Percentiles rank a stretch among this genome's conserved stretches.
phyloP scores from a whole-genome alignment of 371 early-diverging fungal species.

The Apophysomyces variabilis region DNA sequence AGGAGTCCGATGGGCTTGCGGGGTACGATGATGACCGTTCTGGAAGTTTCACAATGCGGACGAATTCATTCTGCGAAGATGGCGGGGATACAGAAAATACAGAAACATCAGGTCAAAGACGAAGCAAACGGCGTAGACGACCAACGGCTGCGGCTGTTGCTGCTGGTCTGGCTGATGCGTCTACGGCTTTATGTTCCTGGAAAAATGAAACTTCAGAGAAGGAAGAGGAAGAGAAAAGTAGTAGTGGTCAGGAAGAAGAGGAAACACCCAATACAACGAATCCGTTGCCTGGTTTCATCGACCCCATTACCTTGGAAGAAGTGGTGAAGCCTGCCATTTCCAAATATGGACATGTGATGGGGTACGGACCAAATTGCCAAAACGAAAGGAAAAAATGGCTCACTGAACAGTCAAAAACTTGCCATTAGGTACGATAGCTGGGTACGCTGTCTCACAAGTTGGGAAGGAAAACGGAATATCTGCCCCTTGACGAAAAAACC shows the following conservation, averaged over 20 bases:
- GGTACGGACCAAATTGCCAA: conserved; percentile 23
- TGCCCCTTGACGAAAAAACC: conserved; percentile 91
- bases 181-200: conserved; percentile 6
- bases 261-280: conserved; percentile 52
- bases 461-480: conserved; percentile 72
- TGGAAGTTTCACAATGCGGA: conserved; percentile 62
- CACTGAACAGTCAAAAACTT: not conserved
- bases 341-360: conserved; percentile 92
- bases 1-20: conserved; percentile 57
- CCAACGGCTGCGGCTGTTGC: conserved; percentile 27
- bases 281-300: conserved; percentile 85
- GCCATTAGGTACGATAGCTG: conserved; percentile 70
- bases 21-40: conserved; percentile 68
- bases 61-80: conserved; percentile 13
- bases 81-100: conserved; percentile 8
- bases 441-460: conserved; percentile 79
- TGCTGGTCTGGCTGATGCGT: conserved; percentile 19
- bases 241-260: conserved; percentile 16
- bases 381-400: not conserved
- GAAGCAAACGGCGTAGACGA: conserved; percentile 29
- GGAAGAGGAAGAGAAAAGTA: conserved; percentile 21
- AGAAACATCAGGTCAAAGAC: conserved; percentile 17
- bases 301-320: conserved; percentile 87
- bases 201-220: conserved; percentile 13
- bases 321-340: conserved; percentile 89